Base-by-base conservation (phyloP, 331 rosid species). In the Pyrus hybrid region DNA sequence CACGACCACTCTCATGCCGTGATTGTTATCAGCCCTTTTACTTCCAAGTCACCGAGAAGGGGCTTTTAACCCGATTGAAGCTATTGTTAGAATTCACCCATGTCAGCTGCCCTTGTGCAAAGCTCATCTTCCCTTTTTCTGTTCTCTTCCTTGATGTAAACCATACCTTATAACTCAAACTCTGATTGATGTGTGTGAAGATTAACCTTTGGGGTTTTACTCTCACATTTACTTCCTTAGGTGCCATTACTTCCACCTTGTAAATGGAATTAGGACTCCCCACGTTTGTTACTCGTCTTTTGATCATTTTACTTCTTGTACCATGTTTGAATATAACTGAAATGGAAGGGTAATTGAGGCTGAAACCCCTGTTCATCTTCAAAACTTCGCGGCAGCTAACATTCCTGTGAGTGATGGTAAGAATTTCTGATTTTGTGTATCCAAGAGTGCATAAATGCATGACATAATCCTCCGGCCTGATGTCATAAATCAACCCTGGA, bases 291-390 rank as follows among this genome's bases (percentile, higher is more conserved):
- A 95, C 54, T 63, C 76, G 71, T 81, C 97, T 85, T 58, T 20
- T 83, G 72, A 90, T 79, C 91, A 74, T 82, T 89, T 82, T 84
- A 9, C 85, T 84, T 49, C 78, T 82, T 67, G 23, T 80, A 16
- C 93, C 83, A 3, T 56, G 85, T 47, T 90, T 89, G 68, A 92
- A 95, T 13, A 28, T 77, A 2, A 89, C 90, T 5, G 99, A 85
- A 63, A 92, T 76, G 25, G 97, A 86, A 1, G 97, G 99, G 83
- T 92, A 95, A 82, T 95, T 95, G 23, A 95, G 87, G 83, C 89
- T 89, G 82, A 92, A 95, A 67, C 90, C 96, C 75, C 81, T 87
- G 78, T 88, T 85, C 91, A 61, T 79, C 83, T 72, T 37, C 84
- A 86, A 33, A 54, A 80, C 69, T 51, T 60, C 83, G 17, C 26